Base-by-base conservation (phyloP, 177 flowering plant genomes). In the Tripterygium wilfordii region DNA sequence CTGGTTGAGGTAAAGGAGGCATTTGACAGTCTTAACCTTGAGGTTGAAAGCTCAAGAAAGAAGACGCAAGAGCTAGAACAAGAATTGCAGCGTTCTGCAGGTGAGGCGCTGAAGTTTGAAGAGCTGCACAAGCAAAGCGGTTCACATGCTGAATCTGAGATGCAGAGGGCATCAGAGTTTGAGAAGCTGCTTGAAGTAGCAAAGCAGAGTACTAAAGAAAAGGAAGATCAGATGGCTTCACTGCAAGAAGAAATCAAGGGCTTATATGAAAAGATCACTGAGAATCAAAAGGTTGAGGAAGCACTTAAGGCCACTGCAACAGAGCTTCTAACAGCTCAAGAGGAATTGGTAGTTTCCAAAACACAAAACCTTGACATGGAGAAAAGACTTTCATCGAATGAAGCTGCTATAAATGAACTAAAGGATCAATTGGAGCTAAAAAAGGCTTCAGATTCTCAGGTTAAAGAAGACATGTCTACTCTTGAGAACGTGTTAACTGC, bases 31-130 rank as follows among this genome's bases (percentile, higher is more conserved):
- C 71, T 82, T 17, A 64, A 60, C 60, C 42, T 72, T 36, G 96
- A 92, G 54, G 63, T 85, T 12, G 91, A 82, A 60, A 68, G 21
- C 64, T 80, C 96, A 14, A 72, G 60, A 57, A 86, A 73, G 72
- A 82, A 53, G 62, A 50, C 72, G 68, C 62, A 65, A 36, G 83
- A 77, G 61, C 64, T 89, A 36, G 91, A 88, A 64, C 63, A 68
- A 30, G 70, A 73, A 51, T 66, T 85, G 31, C 64, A 71, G 39
- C 25, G 57, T 45, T 82, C 90, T 19, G 62, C 66, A 9, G 63
- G 44, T 10, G 88, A 88, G 32, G 83, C 79, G 32, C 53, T 14
- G 20, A 86, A 76, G 54, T 89, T 73, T 49, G 92, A 86, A 60
- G 88, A 79, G 51, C 63, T 82, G 61, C 82, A 79, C 49, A 69